Evolutionary conservation across 2,329 filamentous ascomycete species (phyloP), one percentile per base, ranked within the genome.

Genomic region (Cladorrhinum sp.): DNA sequence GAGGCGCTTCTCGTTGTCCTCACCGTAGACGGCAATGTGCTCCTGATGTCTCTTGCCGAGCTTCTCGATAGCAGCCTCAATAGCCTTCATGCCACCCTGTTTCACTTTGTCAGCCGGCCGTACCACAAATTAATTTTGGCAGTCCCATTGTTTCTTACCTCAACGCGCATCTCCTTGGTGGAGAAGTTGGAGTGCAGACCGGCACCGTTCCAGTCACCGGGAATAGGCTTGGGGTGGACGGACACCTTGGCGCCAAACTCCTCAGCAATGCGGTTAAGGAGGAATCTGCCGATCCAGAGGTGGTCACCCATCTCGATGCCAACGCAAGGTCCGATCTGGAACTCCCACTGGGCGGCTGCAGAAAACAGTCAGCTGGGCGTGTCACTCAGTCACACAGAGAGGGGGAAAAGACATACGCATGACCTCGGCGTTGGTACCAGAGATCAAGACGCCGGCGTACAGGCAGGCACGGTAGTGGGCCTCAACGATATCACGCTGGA

Each of bases 371-470:
- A 64, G 53, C 33, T 58, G n/a, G 6, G n/a, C n/a, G 2, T 24
- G 7, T 3, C 8, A 18, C 21, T n/a, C 12, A 3, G 16, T 46
- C 8, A 20, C 14, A 39, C 24, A 36, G 23, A 46, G 18, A 7
- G 8, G 16, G 7, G 21, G 12, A 23, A 18, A 24, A 42, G 20
- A 62, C 63, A 48, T 63, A 65, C 92, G 90, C 64, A 69, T 68
- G 73, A 99, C 95, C 85, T 99, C 95, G 67, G 95, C 95, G 78
- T 99, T 99, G 81, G 95, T 98, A 73, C 95, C 95, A 21, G 93
- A 96, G 78, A 99, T 97, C 77, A 93, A 88, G 79, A 99, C 84
- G 62, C 90, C 89, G 62, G 94, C 86, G 76, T 92, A 96, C 78
- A 98, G 75, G 83, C 85, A 96, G 60, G 78, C 78, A 72, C 80